Evolutionary conservation across 345 rosid genomes (phyloP).

Genomic region (Rhodamnia argentea): DNA sequence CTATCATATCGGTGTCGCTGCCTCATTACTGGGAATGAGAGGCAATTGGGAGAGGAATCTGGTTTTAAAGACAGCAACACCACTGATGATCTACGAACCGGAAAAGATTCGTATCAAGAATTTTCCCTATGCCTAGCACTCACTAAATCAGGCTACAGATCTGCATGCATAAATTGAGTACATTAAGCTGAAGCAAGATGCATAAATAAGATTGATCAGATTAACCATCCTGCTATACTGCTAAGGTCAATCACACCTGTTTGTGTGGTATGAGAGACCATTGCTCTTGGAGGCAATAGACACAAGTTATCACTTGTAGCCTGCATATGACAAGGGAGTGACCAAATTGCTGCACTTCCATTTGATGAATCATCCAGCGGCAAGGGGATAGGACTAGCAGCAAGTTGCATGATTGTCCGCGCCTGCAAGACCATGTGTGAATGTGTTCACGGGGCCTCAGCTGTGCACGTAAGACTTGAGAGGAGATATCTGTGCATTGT

Average conservation of each 20-base stretch:
- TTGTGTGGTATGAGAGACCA: slow-evolving; percentile 30
- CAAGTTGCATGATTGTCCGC: slow-evolving; percentile 68
- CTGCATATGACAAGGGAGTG: slow-evolving; percentile 29
- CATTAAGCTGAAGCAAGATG: background rate
- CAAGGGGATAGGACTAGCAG: slow-evolving; percentile 51
- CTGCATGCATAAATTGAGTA: background rate
- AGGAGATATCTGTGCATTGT: slow-evolving; percentile 24
- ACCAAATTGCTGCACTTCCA: slow-evolving; percentile 24
- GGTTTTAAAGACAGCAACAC: background rate
- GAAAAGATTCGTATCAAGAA: background rate
- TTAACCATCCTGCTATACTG: background rate
- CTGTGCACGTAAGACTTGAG: slow-evolving; percentile 14
- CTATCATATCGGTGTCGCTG: background rate
- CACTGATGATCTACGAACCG: background rate
- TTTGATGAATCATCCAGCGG: slow-evolving; percentile 27
- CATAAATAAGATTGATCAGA: background rate
- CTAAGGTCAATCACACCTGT: slow-evolving; percentile 34
- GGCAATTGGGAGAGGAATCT: background rate
- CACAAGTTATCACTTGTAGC: slow-evolving; percentile 14
- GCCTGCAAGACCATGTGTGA: slow-evolving; percentile 64
- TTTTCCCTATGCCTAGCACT: background rate
- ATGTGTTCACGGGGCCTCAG: slow-evolving; percentile 28
- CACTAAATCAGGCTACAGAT: background rate
- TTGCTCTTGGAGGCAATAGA: slow-evolving; percentile 20
- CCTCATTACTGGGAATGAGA: background rate